Evolutionary conservation across 192 early-diverging fungal genomes (phyloP).

Genomic region (Diversispora epigaea): DNA sequence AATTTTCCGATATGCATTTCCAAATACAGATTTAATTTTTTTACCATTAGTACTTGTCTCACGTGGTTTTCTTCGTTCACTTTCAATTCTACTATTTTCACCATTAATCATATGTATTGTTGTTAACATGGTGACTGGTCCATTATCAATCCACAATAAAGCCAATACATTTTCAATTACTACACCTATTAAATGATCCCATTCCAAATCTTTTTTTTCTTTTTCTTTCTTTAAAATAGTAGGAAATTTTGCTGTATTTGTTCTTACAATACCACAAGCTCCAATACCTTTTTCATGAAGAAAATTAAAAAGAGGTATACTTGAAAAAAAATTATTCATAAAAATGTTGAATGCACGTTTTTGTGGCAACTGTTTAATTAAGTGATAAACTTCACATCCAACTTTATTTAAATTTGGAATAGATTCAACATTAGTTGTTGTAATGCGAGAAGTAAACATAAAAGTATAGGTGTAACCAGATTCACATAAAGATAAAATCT

Average conservation of each 20-base stretch:
- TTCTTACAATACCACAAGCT: conserved; percentile 30
- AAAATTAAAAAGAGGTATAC: conserved; percentile 31
- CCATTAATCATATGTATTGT: conserved; percentile 6
- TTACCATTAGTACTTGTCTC: conserved; percentile 30
- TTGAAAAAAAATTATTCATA: conserved; percentile 44
- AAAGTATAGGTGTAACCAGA: conserved; percentile 36
- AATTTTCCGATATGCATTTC: background rate
- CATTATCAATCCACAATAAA: conserved; percentile 35
- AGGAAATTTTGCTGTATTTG: conserved; percentile 21
- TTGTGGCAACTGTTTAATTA: conserved; percentile 28
- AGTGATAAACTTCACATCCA: conserved; percentile 26
- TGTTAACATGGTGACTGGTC: conserved; percentile 36
- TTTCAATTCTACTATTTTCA: conserved; percentile 6
- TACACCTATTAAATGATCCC: conserved; percentile 29
- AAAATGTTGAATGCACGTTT: conserved; percentile 30
- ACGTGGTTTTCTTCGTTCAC: conserved; percentile 9
- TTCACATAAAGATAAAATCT: conserved; percentile 38
- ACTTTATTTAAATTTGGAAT: conserved; percentile 10
- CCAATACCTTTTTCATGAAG: conserved; percentile 26
- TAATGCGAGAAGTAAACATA: conserved; percentile 17
- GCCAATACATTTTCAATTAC: conserved; percentile 30
- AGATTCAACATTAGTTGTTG: conserved; percentile 24
- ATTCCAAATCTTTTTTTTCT: conserved; percentile 14
- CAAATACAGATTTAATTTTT: conserved; percentile 33
- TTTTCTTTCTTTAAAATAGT: conserved; percentile 14